Percentiles rank a stretch among this genome's conserved stretches.
These are phyloP conservation scores for Carallia brachiata DNA, from an alignment of 345 rosid species.

Conservation along the genomic window DNA sequence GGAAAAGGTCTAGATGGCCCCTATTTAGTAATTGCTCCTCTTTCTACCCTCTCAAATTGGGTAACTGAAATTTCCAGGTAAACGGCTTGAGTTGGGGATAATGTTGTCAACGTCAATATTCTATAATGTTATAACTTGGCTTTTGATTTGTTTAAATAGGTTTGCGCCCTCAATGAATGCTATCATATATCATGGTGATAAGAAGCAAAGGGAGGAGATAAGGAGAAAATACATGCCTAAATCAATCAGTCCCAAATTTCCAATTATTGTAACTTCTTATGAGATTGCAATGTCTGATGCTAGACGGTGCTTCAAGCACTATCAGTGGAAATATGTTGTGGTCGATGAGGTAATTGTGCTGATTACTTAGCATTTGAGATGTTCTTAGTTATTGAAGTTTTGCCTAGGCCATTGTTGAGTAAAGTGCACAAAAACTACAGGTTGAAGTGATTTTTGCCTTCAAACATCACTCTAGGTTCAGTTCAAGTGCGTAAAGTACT, in stretches of 20 bases:
- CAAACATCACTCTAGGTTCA: too few species aligned
- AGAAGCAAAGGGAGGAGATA: slow-evolving; percentile 60
- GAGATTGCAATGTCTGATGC: slow-evolving; percentile 88
- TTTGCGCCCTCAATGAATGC: slow-evolving; percentile 71
- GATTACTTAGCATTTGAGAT: not conserved
- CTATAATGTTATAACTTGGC: not conserved
- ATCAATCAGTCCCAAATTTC: slow-evolving; percentile 73
- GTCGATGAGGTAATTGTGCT: slow-evolving; percentile 78
- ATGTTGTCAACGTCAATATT: not conserved
- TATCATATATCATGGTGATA: slow-evolving; percentile 79
- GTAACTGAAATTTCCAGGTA: slow-evolving; percentile 80
- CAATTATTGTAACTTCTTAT: slow-evolving; percentile 81
- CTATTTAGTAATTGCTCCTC: slow-evolving; percentile 89
- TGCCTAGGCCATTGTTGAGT: not conserved
- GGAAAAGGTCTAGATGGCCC: slow-evolving; percentile 90
- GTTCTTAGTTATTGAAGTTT: not conserved
- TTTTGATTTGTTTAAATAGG: slow-evolving; percentile 35
- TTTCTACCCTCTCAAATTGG: slow-evolving; percentile 97
- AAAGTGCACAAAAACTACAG: not conserved
- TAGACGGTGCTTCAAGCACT: slow-evolving; percentile 55
- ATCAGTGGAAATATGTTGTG: slow-evolving; percentile 84
- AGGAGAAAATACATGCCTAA: slow-evolving; percentile 70
- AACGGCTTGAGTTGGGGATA: not conserved
- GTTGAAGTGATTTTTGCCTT: too few species aligned
- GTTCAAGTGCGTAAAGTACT: too few species aligned